Base-by-base conservation (phyloP, 75 land plant genomes). In the Larix kaempferi region DNA sequence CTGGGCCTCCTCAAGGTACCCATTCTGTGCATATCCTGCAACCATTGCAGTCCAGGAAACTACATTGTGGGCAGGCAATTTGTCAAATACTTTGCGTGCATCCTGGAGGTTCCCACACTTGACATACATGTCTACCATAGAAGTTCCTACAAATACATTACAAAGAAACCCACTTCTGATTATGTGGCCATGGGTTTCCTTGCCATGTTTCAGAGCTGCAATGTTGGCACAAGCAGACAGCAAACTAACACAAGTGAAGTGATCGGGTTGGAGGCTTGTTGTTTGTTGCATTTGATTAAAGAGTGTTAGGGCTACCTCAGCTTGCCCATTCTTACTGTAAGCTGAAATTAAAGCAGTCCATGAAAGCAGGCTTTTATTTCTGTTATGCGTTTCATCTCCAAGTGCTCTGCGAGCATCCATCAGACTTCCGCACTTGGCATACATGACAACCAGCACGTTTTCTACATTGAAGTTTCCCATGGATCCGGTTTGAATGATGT, bases 41-140 rank as follows among this genome's bases (percentile, higher is more conserved):
- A 90, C 62, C 57, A 84, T 58, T 21, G 66, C 78, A 27, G 85
- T 88, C 90, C 92, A 90, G 2, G 92, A 80, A 23, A 88, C 83
- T 3, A 88, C 80, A 66, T 88, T 84, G 41, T 78, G 57, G 14
- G 55, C 8, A 59, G 81, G 81, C 81, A 84, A 73, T 82, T 73
- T 81, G 44, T 86, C 92, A 79, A 90, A 86, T 65, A 88, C 15
- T 21, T 80, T 35, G 49, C 75, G 78, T n/a, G 86, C 92, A 15
- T 76, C 52, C 0, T 39, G 69, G 0, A 64, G 69, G 6, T 58
- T 77, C 39, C 59, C 57, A 74, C 80, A 82, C 56, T 81, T 88
- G 0, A 35, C 72, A 61, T 90, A 90, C 44, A 88, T 76, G 7
- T 76, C 62, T 21, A 90, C 21, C 62, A 88, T 74, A 17, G 75